Evolutionary conservation across 1,284 basidiomycete genomes (phyloP), one percentile per base, ranked within the genome.

Genomic region (Microstroma glucosiphilum): DNA sequence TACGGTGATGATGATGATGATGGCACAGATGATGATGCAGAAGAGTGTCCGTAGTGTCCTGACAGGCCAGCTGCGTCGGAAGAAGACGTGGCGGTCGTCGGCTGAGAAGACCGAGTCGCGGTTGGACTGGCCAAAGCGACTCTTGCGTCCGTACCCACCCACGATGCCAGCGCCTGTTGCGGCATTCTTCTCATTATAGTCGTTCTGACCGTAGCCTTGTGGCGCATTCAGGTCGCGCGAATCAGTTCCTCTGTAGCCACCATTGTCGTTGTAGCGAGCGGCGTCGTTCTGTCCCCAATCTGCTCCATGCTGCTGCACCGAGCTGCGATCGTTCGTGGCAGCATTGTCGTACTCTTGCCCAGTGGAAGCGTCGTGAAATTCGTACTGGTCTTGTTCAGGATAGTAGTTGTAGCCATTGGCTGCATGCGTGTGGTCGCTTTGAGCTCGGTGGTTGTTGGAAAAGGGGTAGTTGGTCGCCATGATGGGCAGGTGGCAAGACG

Each of bases 1-100:
- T 64, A 75, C 69, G 26, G 68, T 67, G 9, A 78, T 60, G 54
- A 71, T 60, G 6, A 78, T 23, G 58, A 76, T 71, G 43, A 73
- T 30, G 30, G 65, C 69, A n/a, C 69, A 56, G 42, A 75, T 62
- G 37, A 78, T 21, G 57, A 73, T 67, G 56, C 72, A 76, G 42
- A 69, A 60, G n/a, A 75, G 17, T 41, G 74, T 59, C 46, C 76
- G 57, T 25, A 55, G 42, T 2, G 17, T 13, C 51, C 51, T 17
- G 3, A 54, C 51, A 25, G 51, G 51, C 21, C 19, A 15, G n/a
- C 21, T 23, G 51, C 51, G 51, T 25, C 26, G 19, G 51, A 54
- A 54, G 51, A 54, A 54, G 15, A 54, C 51, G 15, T 54, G 51
- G 17, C 51, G 15, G 19, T 54, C 51, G 13, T 54, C 21, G 13